Base-by-base conservation (phyloP, 129 eudicot genomes). In the Rutidosis leptorrhynchoides region DNA sequence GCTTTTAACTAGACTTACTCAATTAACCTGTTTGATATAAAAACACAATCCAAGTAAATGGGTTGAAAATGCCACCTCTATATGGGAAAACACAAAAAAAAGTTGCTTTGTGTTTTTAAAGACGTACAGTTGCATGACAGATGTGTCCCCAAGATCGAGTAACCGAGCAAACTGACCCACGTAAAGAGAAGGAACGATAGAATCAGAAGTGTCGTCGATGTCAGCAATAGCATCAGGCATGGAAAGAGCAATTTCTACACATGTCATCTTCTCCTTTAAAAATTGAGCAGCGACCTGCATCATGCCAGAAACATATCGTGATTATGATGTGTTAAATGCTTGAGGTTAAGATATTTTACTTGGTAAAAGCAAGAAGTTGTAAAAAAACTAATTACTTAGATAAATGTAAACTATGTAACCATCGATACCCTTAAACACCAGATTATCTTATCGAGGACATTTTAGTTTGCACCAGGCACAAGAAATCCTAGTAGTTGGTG, bases 151-250 rank as follows among this genome's bases (percentile, higher is more conserved):
- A 1, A 78, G 85, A 72, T 93, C 99, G 57, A 89, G 89, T 77
- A 93, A 82, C 65, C 84, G 81, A 56, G 85, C 87, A 75, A 78
- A 88, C 68, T 93, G 99, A 59, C 99, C 99, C 73, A 88, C 87
- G 66, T 85, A 89, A 64, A 55, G 78, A 68, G 95, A 80, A 76
- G 95, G 90, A 32, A 77, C 82, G 10, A 93, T 88, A 70, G 95
- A 89, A 52, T 93, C 96, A 21, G 83, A 78, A 62, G 68, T 84
- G 57, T 64, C 91, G 59, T 88, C 89, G 60, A 76, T 53, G 53
- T 80, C 86, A 48, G 43, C 61, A 68, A 35, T 54, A 46, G 69
- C 68, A 61, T 82, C 89, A 7, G 86, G 85, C 80, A 80, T 67
- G 24, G 95, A 93, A 48, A 88, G 69, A 52, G 92, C 85, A 72